Percentiles rank a stretch among this genome's conserved stretches.
Evolutionary conservation across 1,284 basidiomycete genomes (phyloP).

Genomic region (Chondrostereum purpureum): DNA sequence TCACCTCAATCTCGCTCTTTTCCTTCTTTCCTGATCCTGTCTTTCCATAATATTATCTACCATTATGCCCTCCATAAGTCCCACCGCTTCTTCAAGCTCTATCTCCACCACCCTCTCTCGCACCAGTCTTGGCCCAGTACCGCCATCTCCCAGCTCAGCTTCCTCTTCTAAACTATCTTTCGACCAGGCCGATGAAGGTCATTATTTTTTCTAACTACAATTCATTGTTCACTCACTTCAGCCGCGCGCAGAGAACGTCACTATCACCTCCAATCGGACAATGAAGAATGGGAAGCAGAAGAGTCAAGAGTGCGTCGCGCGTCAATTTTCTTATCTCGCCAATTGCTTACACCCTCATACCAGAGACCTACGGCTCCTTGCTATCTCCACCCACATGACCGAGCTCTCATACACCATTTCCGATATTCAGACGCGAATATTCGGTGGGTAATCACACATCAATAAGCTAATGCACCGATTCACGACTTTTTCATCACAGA

Average conservation of each 20-base stretch:
- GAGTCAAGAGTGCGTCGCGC: slow-evolving; percentile 48
- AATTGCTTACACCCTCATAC: slow-evolving; percentile 11
- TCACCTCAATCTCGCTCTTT: slow-evolving; percentile 1
- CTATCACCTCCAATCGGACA: slow-evolving; percentile 50
- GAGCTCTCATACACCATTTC: slow-evolving; percentile 77
- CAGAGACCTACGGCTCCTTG: slow-evolving; percentile 67
- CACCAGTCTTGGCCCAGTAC: slow-evolving; percentile 25
- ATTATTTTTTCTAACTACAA: slow-evolving; percentile 16
- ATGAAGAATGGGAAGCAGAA: slow-evolving; percentile 41
- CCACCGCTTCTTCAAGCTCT: slow-evolving; percentile 33
- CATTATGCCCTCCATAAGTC: slow-evolving; percentile 37
- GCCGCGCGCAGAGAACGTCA: slow-evolving; percentile 51
- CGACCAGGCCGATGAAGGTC: slow-evolving; percentile 54
- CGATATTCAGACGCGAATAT: slow-evolving; percentile 82
- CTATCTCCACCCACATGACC: slow-evolving; percentile 76
- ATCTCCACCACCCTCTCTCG: slow-evolving; percentile 17
- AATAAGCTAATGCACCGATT: slow-evolving; percentile 5
- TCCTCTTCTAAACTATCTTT: slow-evolving; percentile 52
- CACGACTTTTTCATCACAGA: slow-evolving; percentile 36
- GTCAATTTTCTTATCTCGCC: slow-evolving; percentile 12
- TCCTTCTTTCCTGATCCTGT: slow-evolving; percentile 6
- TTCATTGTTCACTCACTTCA: slow-evolving; percentile 14
- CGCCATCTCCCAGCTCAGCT: slow-evolving; percentile 37
- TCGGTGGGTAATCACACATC: slow-evolving; percentile 44
- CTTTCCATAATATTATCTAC: slow-evolving; percentile 13